Evolutionary conservation across 306 rosid genomes (phyloP), one percentile per base, ranked within the genome.

Genomic region (Rubus parviflorus): DNA sequence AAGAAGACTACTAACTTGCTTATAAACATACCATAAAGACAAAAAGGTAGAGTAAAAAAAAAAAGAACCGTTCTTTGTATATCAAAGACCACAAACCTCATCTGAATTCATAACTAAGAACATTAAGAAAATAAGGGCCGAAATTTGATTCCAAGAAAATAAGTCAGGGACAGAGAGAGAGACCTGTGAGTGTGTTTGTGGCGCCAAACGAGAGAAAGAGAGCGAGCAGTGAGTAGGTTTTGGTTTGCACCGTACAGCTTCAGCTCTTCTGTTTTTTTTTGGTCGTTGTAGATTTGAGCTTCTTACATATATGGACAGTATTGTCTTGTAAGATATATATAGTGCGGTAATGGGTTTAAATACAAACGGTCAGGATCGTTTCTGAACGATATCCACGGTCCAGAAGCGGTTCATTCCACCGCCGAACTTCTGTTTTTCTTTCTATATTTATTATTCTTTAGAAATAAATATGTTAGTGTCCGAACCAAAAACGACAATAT

Each of bases 151-250:
- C 2, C 25, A 52, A 25, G 73, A 66, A 67, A 74, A 46, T 30
- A 38, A 57, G 22, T 38, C 65, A 64, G 75, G 43, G 56, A 46
- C 37, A 41, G 61, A 22, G 63, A 60, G 82, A 63, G 40, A 40
- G 60, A 83, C 78, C 83, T 76, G 81, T 23, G 58, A 19, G 25
- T n/a, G 40, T n/a, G 41, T 46, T 68, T 60, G 82, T 83, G 90
- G 90, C 86, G 93, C 93, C 85, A 85, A 86, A 73, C 75, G 25
- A 74, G 57, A 64, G 70, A 60, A 25, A 64, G 20, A 62, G 51
- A 7, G 45, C 19, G 47, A 43, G 12, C 0, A 7, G 46, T 40
- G 25, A 20, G 43, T 69, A 37, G 66, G 63, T 69, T 60, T 45
- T 2, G 61, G 12, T 67, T 20, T 48, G 22, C 53, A 48, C 16